Evolutionary conservation across 805 yeast species (phyloP).

Genomic region (Clavispora vitiphila): DNA sequence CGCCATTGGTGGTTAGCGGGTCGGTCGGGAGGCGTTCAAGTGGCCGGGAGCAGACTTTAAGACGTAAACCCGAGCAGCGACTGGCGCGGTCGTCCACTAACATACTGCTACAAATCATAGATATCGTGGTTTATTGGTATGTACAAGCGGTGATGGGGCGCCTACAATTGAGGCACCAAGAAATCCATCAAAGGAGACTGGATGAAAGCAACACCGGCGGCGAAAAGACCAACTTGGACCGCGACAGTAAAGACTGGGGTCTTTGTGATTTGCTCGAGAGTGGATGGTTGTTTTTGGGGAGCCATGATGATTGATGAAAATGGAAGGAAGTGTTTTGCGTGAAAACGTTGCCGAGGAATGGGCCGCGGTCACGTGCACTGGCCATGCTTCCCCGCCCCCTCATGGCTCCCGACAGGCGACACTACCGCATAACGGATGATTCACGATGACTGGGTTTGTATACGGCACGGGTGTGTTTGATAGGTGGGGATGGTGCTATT

Average conservation of each 20-base stretch:
- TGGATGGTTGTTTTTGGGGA: conserved; percentile 18
- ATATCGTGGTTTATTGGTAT: conserved; percentile 5
- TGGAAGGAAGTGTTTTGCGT: neutral
- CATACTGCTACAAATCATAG: no score
- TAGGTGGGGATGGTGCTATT: no score
- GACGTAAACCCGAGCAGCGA: no score
- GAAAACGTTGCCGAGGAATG: neutral
- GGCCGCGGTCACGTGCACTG: neutral
- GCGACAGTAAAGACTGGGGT: conserved; percentile 64
- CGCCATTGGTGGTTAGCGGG: no score
- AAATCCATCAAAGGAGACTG: conserved; percentile 78
- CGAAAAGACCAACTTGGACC: conserved; percentile 59
- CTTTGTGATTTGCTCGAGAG: conserved; percentile 49
- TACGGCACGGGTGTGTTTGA: no score
- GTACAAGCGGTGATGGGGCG: conserved; percentile 1
- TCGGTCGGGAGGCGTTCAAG: no score
- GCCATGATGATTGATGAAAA: conserved; percentile 10
- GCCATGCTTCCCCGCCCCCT: neutral
- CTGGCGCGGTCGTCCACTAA: no score
- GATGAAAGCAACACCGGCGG: conserved; percentile 68
- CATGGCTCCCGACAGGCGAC: neutral
- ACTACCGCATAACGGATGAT: no score
- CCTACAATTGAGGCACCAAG: conserved; percentile 67
- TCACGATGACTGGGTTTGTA: neutral
- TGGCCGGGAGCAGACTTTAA: no score